Evolutionary conservation across 164 flowering plant genomes (phyloP).

Genomic region (Chloranthus sessilifolius): DNA sequence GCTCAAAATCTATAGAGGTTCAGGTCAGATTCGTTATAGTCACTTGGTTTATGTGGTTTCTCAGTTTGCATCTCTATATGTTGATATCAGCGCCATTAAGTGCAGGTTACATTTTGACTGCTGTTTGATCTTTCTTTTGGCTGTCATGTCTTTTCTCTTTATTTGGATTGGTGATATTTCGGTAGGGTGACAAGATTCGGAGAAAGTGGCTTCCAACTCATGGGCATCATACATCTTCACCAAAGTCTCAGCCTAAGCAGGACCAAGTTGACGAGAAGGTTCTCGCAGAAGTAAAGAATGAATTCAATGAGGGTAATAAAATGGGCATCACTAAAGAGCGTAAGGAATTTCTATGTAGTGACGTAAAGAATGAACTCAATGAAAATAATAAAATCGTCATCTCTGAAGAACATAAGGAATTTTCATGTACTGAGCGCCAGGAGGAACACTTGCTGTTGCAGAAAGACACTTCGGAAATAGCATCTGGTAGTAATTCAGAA

Average conservation of each 20-base stretch:
- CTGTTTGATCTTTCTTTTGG: not conserved
- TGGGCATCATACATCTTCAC: conserved; percentile 10
- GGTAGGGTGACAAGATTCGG: conserved; percentile 68
- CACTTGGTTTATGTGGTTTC: conserved; percentile 1
- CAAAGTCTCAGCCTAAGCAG: conserved; percentile 18
- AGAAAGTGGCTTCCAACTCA: conserved; percentile 56
- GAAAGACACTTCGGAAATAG: conserved; percentile 9
- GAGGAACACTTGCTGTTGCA: conserved; percentile 12
- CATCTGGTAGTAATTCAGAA: conserved; percentile 8
- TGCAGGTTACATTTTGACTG: conserved; percentile 3
- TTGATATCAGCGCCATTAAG: not conserved
- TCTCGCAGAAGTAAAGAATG: conserved; percentile 1
- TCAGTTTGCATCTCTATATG: not conserved
- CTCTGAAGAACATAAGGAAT: conserved; percentile 11
- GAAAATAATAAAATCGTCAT: conserved; percentile 8
- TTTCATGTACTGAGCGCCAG: conserved; percentile 8
- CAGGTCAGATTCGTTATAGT: conserved; percentile 41
- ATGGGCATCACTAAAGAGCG: conserved; percentile 8
- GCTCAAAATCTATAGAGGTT: conserved; percentile 64
- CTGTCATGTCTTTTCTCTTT: not conserved
- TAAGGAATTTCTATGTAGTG: conserved; percentile 9
- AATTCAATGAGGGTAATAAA: conserved; percentile 6
- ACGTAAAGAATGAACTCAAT: conserved; percentile 10
- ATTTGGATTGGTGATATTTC: conserved; percentile 9
- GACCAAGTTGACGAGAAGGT: conserved; percentile 19